Evolutionary conservation across 352 stramenopile genomes (phyloP).

Genomic region (Phytophthora boehmeriae): DNA sequence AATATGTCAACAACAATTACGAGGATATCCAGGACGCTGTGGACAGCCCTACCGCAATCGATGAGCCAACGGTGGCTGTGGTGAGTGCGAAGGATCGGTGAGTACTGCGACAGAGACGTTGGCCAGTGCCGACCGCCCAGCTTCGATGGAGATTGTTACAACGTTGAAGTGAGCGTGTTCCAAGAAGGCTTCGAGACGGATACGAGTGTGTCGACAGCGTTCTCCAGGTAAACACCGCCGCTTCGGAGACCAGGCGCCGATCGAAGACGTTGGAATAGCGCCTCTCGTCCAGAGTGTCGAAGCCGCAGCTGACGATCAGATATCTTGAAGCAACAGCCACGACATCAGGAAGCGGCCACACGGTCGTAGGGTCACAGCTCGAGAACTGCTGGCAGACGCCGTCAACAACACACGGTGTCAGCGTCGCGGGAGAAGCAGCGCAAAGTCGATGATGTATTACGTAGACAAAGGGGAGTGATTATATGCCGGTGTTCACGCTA

Average conservation of each 20-base stretch:
- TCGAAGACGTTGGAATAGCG: too few relatives aligned
- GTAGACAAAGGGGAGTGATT: too few relatives aligned
- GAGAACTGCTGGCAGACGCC: too few relatives aligned
- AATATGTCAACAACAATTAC: constrained; percentile 28
- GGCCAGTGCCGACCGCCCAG: constrained; percentile 12
- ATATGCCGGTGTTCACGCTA: too few relatives aligned
- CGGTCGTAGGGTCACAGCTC: too few relatives aligned
- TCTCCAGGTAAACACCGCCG: constrained; percentile 10
- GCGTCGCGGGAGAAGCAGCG: too few relatives aligned
- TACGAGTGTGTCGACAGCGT: constrained; percentile 19
- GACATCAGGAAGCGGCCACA: too few relatives aligned
- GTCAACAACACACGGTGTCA: too few relatives aligned
- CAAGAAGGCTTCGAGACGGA: constrained; percentile 10
- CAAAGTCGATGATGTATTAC: too few relatives aligned
- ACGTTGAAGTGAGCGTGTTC: constrained; percentile 11
- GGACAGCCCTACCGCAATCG: background rate
- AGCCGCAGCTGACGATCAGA: too few relatives aligned
- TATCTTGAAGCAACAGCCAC: too few relatives aligned
- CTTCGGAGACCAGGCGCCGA: background rate
- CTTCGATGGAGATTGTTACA: constrained; percentile 31
- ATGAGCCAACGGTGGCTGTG: constrained; percentile 5
- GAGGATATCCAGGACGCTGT: constrained; percentile 7
- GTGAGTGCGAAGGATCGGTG: constrained; percentile 7
- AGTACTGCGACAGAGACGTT: constrained; percentile 10
- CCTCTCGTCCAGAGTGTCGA: too few relatives aligned